These are phyloP conservation scores for Sphaerulina vaccinii DNA, from an alignment of 2,329 filamentous ascomycete genomes.

Conservation along the genomic window DNA sequence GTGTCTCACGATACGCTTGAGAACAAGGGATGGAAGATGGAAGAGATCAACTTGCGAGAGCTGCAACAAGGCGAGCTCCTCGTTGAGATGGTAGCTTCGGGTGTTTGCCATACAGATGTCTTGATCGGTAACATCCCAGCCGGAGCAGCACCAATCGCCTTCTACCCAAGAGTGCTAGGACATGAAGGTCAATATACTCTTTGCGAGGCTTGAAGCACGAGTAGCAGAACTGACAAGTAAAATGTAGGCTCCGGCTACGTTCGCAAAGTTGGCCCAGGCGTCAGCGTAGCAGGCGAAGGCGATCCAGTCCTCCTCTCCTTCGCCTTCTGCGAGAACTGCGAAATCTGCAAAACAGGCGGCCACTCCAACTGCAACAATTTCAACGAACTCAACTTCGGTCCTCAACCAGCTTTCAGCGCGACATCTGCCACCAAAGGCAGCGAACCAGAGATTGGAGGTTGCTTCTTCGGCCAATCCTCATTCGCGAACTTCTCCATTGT, in stretches of 20 bases:
- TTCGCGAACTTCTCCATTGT: conserved; percentile 45
- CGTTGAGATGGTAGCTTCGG: conserved; percentile 53
- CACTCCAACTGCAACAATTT: conserved; percentile 53
- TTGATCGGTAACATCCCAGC: conserved; percentile 44
- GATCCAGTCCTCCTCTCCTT: conserved; percentile 52
- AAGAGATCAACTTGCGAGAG: conserved; percentile 40
- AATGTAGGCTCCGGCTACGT: conserved; percentile 49
- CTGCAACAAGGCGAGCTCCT: conserved; percentile 50
- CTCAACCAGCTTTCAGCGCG: conserved; percentile 31
- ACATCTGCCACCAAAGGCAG: conserved; percentile 23
- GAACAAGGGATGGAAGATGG: conserved; percentile 43
- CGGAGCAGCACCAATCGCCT: conserved; percentile 38
- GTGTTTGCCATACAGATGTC: conserved; percentile 58
- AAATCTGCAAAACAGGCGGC: conserved; percentile 48
- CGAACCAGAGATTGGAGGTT: conserved; percentile 37
- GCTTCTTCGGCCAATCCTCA: conserved; percentile 53
- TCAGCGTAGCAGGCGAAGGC: conserved; percentile 44
- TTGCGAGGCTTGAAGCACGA: neutral
- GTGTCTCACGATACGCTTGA: conserved; percentile 40
- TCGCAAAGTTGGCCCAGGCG: conserved; percentile 43
- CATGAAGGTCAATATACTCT: conserved; percentile 49
- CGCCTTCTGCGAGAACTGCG: conserved; percentile 48
- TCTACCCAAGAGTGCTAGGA: conserved; percentile 52
- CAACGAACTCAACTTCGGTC: conserved; percentile 47
- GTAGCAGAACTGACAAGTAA: neutral